Conservation (phyloP, 2,329 filamentous ascomycete species). For the Xylariaceae sp. region DNA sequence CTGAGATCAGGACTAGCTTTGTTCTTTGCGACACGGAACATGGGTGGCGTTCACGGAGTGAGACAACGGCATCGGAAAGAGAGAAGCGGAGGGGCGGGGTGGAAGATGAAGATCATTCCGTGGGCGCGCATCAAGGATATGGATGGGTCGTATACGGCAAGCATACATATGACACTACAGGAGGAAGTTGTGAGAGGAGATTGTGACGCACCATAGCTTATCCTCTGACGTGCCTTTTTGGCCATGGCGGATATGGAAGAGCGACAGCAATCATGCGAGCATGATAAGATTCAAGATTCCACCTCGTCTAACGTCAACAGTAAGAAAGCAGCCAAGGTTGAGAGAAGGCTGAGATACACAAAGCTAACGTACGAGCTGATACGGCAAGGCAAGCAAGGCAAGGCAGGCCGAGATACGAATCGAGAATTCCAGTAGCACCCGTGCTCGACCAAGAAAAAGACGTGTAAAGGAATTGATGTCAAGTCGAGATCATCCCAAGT, state of each 20-base stretch:
- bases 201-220: slow-evolving; percentile 58
- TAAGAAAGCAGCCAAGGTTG: neutral
- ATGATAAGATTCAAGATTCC: slow-evolving; percentile 2
- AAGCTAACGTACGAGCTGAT: too few relatives aligned
- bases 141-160: too few relatives aligned
- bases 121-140: slow-evolving; percentile 7
- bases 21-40: slow-evolving; percentile 1
- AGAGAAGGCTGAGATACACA: neutral
- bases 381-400: too few relatives aligned
- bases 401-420: too few relatives aligned
- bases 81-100: slow-evolving; percentile 22
- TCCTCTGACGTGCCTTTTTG: slow-evolving; percentile 62
- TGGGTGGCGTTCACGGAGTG: neutral
- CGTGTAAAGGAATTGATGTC: too few relatives aligned
- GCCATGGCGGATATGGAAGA: slow-evolving; percentile 44
- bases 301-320: neutral
- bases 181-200: slow-evolving; percentile 7
- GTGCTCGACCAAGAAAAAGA: too few relatives aligned
- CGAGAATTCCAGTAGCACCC: too few relatives aligned
- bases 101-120: slow-evolving; percentile 14
- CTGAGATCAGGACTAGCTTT: slow-evolving; percentile 11
- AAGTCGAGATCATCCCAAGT: too few relatives aligned
- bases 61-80: slow-evolving; percentile 1
- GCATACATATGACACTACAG: neutral
- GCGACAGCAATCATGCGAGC: slow-evolving; percentile 16